Conservation (phyloP, 2,329 filamentous ascomycete genomes). For the Exophiala calicioides region DNA sequence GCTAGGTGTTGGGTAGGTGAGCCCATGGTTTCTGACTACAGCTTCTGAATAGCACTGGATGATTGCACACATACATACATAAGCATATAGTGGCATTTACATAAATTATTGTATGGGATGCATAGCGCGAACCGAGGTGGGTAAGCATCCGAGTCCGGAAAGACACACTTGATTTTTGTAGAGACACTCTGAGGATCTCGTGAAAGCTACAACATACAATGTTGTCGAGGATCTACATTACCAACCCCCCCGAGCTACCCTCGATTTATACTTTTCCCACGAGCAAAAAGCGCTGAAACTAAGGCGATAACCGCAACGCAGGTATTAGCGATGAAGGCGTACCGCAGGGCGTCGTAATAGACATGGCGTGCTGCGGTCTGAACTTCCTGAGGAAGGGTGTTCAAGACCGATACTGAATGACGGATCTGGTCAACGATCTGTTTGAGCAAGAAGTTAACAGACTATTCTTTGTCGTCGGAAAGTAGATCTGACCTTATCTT, state of each 20-base stretch:
- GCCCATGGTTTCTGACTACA: too few species aligned
- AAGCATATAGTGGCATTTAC: too few species aligned
- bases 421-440: slow-evolving; percentile 64
- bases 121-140: too few species aligned
- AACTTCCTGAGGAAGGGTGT: slow-evolving; percentile 56
- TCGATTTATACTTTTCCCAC: slow-evolving; percentile 30
- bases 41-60: too few species aligned
- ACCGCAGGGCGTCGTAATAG: slow-evolving; percentile 61
- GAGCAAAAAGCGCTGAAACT: slow-evolving; percentile 50
- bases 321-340: slow-evolving; percentile 59
- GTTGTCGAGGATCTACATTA: too few species aligned
- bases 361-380: slow-evolving; percentile 59
- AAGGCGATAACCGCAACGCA: slow-evolving; percentile 53
- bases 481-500: slow-evolving; percentile 55
- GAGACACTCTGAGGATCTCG: not conserved
- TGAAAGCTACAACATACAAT: not conserved
- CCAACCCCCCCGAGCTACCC: too few species aligned
- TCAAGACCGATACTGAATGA: slow-evolving; percentile 60
- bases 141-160: too few species aligned
- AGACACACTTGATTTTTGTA: too few species aligned
- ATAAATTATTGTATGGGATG: too few species aligned
- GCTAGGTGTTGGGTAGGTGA: too few species aligned
- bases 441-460: not conserved
- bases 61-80: too few species aligned
- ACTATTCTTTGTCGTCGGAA: not conserved